Evolutionary conservation across 164 flowering plant genomes (phyloP).

Genomic region (Dillenia suffruticosa): DNA sequence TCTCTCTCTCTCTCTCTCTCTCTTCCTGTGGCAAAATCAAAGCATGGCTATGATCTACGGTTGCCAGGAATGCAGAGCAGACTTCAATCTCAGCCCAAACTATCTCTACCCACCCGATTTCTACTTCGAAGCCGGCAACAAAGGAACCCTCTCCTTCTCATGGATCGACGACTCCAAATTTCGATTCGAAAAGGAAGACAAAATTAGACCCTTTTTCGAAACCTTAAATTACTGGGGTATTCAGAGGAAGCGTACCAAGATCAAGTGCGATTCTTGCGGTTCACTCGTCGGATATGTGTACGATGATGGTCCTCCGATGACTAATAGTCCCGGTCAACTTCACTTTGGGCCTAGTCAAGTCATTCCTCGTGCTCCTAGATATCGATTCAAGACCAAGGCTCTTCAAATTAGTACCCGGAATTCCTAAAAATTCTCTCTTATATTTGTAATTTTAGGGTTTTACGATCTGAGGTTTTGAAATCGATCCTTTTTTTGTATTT

Average conservation of each 20-base stretch:
- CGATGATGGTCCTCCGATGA: slow-evolving; percentile 90
- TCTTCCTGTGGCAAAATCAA: background rate
- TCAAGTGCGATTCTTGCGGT: slow-evolving; percentile 67
- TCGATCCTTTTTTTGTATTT: too few species aligned
- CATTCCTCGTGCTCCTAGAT: slow-evolving; percentile 83
- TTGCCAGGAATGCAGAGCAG: slow-evolving; percentile 65
- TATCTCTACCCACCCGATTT: slow-evolving; percentile 65
- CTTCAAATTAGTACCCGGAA: slow-evolving; percentile 28
- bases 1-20: background rate
- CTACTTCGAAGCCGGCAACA: slow-evolving; percentile 97
- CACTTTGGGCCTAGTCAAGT: slow-evolving; percentile 92
- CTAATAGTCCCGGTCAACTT: slow-evolving; percentile 67
- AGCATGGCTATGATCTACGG: slow-evolving; percentile 61
- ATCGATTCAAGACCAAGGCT: slow-evolving; percentile 75
- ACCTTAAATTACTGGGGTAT: slow-evolving; percentile 95
- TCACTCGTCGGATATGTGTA: slow-evolving; percentile 67
- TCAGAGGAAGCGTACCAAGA: slow-evolving; percentile 73
- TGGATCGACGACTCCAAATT: slow-evolving; percentile 58
- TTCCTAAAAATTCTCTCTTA: too few species aligned
- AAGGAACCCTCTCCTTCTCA: slow-evolving; percentile 74
- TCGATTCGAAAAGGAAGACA: slow-evolving; percentile 77
- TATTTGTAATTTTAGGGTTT: too few species aligned
- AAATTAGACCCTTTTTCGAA: slow-evolving; percentile 85
- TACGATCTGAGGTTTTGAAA: too few species aligned
- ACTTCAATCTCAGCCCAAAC: slow-evolving; percentile 55